Base-by-base conservation (phyloP, 768 basidiomycete genomes). In the Plicaturopsis crispa region DNA sequence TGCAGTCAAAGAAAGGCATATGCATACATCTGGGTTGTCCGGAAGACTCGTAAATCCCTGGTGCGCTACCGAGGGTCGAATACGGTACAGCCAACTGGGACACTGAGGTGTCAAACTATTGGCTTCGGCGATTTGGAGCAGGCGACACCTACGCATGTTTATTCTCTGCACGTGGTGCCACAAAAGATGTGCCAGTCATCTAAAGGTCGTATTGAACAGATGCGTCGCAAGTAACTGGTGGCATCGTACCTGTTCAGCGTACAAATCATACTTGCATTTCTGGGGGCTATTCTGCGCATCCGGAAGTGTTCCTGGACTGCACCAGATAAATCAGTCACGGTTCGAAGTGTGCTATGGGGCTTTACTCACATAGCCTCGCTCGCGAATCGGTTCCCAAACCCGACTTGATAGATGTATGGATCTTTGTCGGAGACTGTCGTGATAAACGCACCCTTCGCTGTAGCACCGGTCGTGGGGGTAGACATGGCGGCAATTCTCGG, bases 21-120 rank as follows among this genome's bases (percentile, higher is more conserved):
- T 3, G 61, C 72, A 22, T 49, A 78, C 77, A 50, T 80, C 73
- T 6, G 70, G 70, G 51, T 79, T 82, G 31, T 72, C 67, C 1
- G 70, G 69, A 5, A 80, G 57, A 22, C 59, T 57, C 10, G 56
- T 69, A 50, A 82, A 80, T 3, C 78, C 78, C 46, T 77, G 61
- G 52, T 81, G 80, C 0, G 78, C 76, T 16, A 82, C 79, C 5
- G 78, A 79, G 4, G 78, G 79, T 20, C 78, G 69, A 42, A 82
- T 79, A 21, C 79, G 75, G 55, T 82, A 82, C 7, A 80, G 44
- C 73, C 75, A 81, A 8, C 76, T 79, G 46, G 0, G 33, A 19
- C 18, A 30, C 30, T 30, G 20, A 32, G 24, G 36, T 30, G 31
- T 30, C 32, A 26, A 43, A 30, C 5, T 17, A 31, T 24, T 21